Base-by-base conservation (phyloP, 192 early-diverging fungal genomes). In the Jimgerdemannia lactiflua region DNA sequence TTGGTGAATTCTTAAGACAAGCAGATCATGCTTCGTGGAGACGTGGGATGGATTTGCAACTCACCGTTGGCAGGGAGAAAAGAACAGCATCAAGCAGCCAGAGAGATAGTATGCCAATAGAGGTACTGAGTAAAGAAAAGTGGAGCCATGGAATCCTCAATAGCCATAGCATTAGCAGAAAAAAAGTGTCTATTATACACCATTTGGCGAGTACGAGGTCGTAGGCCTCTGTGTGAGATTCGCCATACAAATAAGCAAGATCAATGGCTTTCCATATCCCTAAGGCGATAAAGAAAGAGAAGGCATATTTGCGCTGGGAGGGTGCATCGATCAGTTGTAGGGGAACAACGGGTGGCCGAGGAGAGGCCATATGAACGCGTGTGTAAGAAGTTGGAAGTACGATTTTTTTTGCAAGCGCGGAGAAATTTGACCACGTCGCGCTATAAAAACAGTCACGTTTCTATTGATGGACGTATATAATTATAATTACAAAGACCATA, bases 121-220 rank as follows among this genome's bases (percentile, higher is more conserved):
- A 49, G 4, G 78, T 73, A 20, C 79, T 83, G 20, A 80, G 4
- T n/a, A 65, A n/a, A 43, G 80, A 79, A 19, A 87, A 74, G 40
- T 87, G 82, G 1, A 87, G 74, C 86, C 86, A 87, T 9, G 86
- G 86, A 43, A 87, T 85, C 71, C 77, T 69, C 3, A 78, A 75
- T 44, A 84, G 77, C 65, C 79, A 78, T 6, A 87, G 73, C 0
- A 73, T 74, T 59, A 79, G 63, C 2, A 87, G 65, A 74, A 80
- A 87, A 6, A 70, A 18, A 0, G 73, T 71, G 65, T 87, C 86
- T 8, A 80, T 40, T 3, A 78, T 40, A 19, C 77, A 77, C 86
- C 86, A 87, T 75, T 79, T 79, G 0, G 78, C 75, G 29, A 87
- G 44, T 8, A 81, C 64, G 3, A 79, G 78, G 67, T 74, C 78